These are phyloP conservation scores for Chaetomium tenue DNA, from an alignment of 495 filamentous ascomycete genomes.

Conservation along the genomic window DNA sequence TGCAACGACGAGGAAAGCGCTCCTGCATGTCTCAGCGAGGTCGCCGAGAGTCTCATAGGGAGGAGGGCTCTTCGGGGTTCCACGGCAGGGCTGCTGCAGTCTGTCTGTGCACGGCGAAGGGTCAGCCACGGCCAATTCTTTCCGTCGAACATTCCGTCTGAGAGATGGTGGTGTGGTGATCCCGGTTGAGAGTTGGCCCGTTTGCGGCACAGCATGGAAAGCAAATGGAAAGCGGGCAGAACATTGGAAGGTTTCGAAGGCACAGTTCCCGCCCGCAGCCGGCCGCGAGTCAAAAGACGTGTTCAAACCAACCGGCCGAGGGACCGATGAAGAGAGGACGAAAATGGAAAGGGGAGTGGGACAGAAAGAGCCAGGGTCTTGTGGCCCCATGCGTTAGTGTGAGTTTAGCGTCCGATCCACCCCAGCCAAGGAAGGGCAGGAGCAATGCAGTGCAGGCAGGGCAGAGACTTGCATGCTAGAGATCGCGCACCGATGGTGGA, in stretches of 20 bases:
- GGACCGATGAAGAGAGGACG: background rate
- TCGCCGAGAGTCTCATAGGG: background rate
- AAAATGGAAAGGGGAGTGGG: background rate
- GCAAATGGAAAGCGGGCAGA: background rate
- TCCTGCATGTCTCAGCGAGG: conserved; percentile 19
- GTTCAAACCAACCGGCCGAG: background rate
- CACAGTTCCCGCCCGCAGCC: background rate
- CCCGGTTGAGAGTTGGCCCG: background rate
- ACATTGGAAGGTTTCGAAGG: background rate
- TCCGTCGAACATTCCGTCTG: conserved; percentile 7
- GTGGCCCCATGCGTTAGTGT: background rate
- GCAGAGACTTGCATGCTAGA: too few relatives aligned
- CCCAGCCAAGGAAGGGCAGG: background rate
- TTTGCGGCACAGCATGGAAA: conserved; percentile 14
- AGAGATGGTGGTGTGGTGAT: conserved; percentile 1
- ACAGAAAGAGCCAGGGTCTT: background rate
- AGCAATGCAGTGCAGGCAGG: too few relatives aligned
- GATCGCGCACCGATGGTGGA: too few relatives aligned
- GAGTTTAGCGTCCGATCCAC: conserved; percentile 2
- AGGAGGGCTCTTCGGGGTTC: background rate
- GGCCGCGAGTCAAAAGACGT: background rate
- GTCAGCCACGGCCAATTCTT: conserved; percentile 6
- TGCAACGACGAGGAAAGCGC: background rate
- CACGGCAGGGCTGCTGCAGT: background rate
- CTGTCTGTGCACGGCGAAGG: background rate